Base-by-base conservation (phyloP, 164 flowering plant species). In the Berberis thunbergii region DNA sequence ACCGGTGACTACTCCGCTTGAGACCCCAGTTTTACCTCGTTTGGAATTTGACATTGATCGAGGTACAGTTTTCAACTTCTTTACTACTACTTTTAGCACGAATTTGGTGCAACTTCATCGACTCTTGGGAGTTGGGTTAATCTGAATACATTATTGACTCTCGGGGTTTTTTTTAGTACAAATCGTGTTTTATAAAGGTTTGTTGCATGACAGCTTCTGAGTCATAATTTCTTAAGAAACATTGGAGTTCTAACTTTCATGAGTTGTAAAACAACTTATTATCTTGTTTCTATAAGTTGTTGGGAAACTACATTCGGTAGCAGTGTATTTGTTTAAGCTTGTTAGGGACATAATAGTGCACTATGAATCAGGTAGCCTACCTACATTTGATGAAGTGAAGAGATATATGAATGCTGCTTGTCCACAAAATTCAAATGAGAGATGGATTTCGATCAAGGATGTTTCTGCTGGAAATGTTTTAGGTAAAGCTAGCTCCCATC, bases 351-450 rank as follows among this genome's bases (percentile, higher is more conserved):
- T 72, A 44, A 66, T 67, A 7, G 55, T 13, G 62, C 57, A 52
- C 58, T 62, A 10, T 81, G 73, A 41, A 59, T 67, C 77, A 88
- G 97, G 93, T 74, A 42, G 65, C 11, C 41, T 86, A 1, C 97
- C 93, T 6, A 65, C 79, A 26, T 67, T 79, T 67, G 81, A 76
- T 67, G 89, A 85, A 54, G 58, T 86, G 74, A 79, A 78, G 75
- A 71, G 56, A 53, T 88, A 79, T 69, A 64, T 84, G 73, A 66
- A 70, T 40, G 71, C 41, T 10, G 60, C 9, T 44, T 72, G 67
- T 61, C 60, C 68, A 12, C 45, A 50, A 40, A 75, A 73, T 64
- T 59, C 44, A 61, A 70, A 69, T 61, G 78, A 71, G 54, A 65
- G 67, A 45, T 84, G 82, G 91, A 69, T 13, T 63, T 67, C 66